Percentiles rank a stretch among this genome's conserved stretches.
Conservation (phyloP, 202 grass and related monocot species). For the Zoysia matrella region DNA sequence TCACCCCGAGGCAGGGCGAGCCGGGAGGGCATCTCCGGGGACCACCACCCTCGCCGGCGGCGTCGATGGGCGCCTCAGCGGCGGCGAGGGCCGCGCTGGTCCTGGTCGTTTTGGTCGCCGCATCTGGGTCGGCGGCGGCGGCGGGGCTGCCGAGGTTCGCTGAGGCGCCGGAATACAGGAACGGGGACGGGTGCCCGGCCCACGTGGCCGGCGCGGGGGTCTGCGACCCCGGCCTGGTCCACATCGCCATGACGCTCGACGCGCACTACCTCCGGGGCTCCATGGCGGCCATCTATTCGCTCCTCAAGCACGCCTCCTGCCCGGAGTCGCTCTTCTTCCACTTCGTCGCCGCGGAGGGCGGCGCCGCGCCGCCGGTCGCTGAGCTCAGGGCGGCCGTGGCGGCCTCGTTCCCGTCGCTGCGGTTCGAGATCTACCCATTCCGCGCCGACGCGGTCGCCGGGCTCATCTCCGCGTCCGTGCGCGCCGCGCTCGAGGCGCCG, state of each 20-base stretch:
- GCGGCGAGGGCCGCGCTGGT: slow-evolving; percentile 39
- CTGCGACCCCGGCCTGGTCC: slow-evolving; percentile 66
- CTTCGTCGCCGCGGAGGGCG: slow-evolving; percentile 40
- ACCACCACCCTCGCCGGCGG: slow-evolving; percentile 1
- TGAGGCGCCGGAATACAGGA: slow-evolving; percentile 45
- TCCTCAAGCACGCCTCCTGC: slow-evolving; percentile 89
- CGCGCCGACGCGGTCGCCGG: too few relatives aligned
- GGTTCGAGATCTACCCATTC: too few relatives aligned
- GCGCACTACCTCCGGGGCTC: slow-evolving; percentile 59
- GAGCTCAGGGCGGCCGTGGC: too few relatives aligned
- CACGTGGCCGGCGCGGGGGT: slow-evolving; percentile 38
- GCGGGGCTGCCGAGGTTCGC: slow-evolving; percentile 31
- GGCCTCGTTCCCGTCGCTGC: too few relatives aligned
- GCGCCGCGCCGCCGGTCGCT: too few relatives aligned
- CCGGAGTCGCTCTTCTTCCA: slow-evolving; percentile 95
- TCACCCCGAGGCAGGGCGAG: neutral
- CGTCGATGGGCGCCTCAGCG: slow-evolving; percentile 28
- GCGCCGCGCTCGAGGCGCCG: slow-evolving; percentile 74
- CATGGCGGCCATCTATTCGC: slow-evolving; percentile 84
- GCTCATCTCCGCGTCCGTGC: slow-evolving; percentile 85
- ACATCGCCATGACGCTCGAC: too few relatives aligned
- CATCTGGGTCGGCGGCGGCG: neutral
- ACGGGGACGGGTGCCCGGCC: slow-evolving; percentile 65
- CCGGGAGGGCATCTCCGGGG: slow-evolving; percentile 25
- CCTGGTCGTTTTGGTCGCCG: slow-evolving; percentile 30